Evolutionary conservation across 1,139 yeast species (phyloP).

Genomic region (Kodamaea sp.): DNA sequence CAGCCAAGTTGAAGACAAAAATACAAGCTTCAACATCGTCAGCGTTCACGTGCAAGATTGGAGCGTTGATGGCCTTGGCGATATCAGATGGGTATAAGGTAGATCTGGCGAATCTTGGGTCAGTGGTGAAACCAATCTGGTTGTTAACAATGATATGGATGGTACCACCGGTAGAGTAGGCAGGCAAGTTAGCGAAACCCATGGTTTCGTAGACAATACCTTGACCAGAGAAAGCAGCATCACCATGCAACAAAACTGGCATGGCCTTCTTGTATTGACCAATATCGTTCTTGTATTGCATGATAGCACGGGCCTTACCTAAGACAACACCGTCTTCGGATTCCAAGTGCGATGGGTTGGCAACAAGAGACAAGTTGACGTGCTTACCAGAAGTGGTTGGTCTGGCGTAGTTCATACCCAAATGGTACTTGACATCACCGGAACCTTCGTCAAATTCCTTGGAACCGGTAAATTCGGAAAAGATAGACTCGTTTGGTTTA

Average conservation of each 20-base stretch:
- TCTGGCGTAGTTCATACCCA: constrained; percentile 98
- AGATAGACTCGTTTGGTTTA: constrained; percentile 97
- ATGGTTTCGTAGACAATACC: constrained; percentile 99
- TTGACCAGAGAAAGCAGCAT: constrained; percentile 98
- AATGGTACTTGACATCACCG: constrained; percentile 98
- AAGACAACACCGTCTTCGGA: constrained; percentile 98
- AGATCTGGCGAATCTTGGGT: constrained; percentile 96
- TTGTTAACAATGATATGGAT: constrained; percentile 93
- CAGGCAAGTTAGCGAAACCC: constrained; percentile 92
- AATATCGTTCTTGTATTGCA: constrained; percentile 86
- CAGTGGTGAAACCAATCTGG: constrained; percentile 99
- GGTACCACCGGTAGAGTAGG: constrained; percentile 98
- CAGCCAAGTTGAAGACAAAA: constrained; percentile 92
- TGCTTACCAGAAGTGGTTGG: constrained; percentile 98
- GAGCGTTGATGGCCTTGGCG: constrained; percentile 95
- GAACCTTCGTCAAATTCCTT: constrained; percentile 86
- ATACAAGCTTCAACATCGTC: constrained; percentile 95
- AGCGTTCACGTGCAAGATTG: constrained; percentile 98
- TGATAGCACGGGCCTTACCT: constrained; percentile 97
- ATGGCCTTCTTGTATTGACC: constrained; percentile 83
- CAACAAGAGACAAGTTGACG: constrained; percentile 93
- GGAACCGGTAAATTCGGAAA: constrained; percentile 93
- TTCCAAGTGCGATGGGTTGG: constrained; percentile 98
- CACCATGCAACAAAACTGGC: constrained; percentile 95
- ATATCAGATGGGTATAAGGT: constrained; percentile 98